A percentile compares a stretch with the other conserved stretches of the same genome.
Conservation (phyloP, 2,329 filamentous ascomycete genomes). For the Paracoccidioides brasiliensis region DNA sequence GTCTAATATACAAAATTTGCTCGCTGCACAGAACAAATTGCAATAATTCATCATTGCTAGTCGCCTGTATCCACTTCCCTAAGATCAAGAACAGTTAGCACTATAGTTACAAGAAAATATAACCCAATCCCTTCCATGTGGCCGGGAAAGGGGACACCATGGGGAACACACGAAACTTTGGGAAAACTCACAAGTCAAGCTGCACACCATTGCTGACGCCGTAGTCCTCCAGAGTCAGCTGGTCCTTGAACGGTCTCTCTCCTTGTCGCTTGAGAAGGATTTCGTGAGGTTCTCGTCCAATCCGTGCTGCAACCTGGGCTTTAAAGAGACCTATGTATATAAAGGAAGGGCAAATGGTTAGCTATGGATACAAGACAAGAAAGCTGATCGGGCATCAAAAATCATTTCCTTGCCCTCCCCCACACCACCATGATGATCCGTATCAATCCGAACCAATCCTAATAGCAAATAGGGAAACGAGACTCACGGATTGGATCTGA, state of each 20-base stretch:
- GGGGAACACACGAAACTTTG: background rate
- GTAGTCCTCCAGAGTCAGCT: conserved; percentile 78
- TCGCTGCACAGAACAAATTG: conserved; percentile 4
- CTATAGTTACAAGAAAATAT: background rate
- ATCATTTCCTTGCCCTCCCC: background rate
- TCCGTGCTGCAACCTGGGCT: conserved; percentile 76
- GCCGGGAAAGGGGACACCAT: background rate
- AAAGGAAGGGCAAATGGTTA: conserved; percentile 4
- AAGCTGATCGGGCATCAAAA: background rate
- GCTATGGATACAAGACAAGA: conserved; percentile 1
- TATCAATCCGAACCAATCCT: background rate
- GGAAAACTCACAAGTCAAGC: conserved; percentile 31
- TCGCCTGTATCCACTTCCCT: conserved; percentile 38
- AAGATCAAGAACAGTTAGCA: conserved; percentile 15
- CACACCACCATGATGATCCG: background rate
- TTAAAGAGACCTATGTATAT: conserved; percentile 55
- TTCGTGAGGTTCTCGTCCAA: conserved; percentile 79
- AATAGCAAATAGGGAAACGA: background rate
- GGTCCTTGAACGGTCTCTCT: conserved; percentile 86
- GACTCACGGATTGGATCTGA: conserved; percentile 58
- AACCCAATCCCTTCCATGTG: background rate
- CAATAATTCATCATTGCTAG: conserved; percentile 14
- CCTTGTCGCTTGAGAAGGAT: conserved; percentile 87
- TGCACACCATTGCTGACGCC: conserved; percentile 81
- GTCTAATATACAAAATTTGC: conserved; percentile 1